Base-by-base conservation (phyloP, 352 stramenopile species). In the Phytophthora sp. region DNA sequence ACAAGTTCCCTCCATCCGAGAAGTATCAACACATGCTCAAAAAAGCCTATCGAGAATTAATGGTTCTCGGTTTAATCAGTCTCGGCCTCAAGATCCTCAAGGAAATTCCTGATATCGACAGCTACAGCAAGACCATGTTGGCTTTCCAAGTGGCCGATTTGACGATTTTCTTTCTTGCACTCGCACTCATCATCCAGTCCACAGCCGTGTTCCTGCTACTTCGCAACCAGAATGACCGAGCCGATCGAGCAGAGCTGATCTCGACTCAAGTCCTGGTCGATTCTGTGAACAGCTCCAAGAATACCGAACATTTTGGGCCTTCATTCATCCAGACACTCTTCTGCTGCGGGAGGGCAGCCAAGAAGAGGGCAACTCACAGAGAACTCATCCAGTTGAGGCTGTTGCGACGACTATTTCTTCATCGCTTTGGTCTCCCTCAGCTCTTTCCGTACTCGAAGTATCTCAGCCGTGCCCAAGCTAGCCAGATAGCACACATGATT, bases 401-500 rank as follows among this genome's bases (percentile, higher is more conserved):
- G 15, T 46, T 84, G 31, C 71, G 75, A 8, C 62, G 70, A 30
- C 57, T 79, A 11, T 87, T 87, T 46, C 56, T 87, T 18, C 55
- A 39, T 11, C 65, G 45, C 18, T 79, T 79, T 39, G 64, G 59
- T 9, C 55, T 87, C 3, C 77, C 77, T 0, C 63, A 84, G 62
- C 66, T 84, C 20, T 81, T 81, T 34, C 78, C 83, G 23, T 92
- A 84, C 46, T 74, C 75, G 66, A 92, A 92, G 65, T 92, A 92
- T 62, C 35, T 92, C n/a, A 64, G 66, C 18, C 74, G 86, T 21
- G 80, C 79, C 18, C 83, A 90, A 57, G 80, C 87, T 20, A 87
- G 83, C 66, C 76, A 92, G 61, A 89, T 92, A 55, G 78, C 68
- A 5, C 72, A 90, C 54, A 80, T 92, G 69, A 88, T 92, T 18